Evolutionary conservation across 768 basidiomycete species (phyloP), one percentile per base, ranked within the genome.

Genomic region (Rickenella mellea): DNA sequence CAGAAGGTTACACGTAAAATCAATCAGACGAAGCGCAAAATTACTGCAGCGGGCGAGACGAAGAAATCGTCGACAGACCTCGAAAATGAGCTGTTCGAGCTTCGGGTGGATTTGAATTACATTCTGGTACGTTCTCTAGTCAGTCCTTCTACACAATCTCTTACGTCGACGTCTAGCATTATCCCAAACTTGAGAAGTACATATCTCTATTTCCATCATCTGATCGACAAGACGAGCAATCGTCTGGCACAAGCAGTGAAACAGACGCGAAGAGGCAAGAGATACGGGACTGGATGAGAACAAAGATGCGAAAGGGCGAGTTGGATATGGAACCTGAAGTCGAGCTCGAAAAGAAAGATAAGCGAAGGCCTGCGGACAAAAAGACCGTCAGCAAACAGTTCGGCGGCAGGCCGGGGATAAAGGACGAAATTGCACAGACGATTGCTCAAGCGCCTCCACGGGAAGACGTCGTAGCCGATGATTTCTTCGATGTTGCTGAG

Each of bases 81-180:
- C 9, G 65, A 76, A 43, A 54, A 61, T 29, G 61, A 71, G 10
- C 55, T 96, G 28, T 55, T 63, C 7, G 71, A 79, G 43, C 66
- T 87, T 12, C 73, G 93, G n/a, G 72, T 93, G 11, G 90, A 94
- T 56, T 67, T 96, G 33, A 92, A 93, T 57, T 98, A 97, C 56
- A 76, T 93, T 39, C 56, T 91, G 59, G 92, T 91, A 48, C 44
- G 62, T 59, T 26, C 62, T 49, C 12, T 44, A 32, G 10, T 26
- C 30, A 27, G n/a, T 35, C 20, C 20, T 19, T 7, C 29, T 30
- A 27, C 22, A n/a, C 15, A 27, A 11, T 22, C 25, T 35, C 44
- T 51, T 17, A 53, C 24, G 20, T 26, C n/a, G 7, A n/a, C 11
- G 41, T 20, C 12, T 46, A 90, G 87, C 76, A 89, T 58, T 91